These are phyloP conservation scores for Logfia minima DNA, from an alignment of 129 eudicot genomes.

Conservation along the genomic window DNA sequence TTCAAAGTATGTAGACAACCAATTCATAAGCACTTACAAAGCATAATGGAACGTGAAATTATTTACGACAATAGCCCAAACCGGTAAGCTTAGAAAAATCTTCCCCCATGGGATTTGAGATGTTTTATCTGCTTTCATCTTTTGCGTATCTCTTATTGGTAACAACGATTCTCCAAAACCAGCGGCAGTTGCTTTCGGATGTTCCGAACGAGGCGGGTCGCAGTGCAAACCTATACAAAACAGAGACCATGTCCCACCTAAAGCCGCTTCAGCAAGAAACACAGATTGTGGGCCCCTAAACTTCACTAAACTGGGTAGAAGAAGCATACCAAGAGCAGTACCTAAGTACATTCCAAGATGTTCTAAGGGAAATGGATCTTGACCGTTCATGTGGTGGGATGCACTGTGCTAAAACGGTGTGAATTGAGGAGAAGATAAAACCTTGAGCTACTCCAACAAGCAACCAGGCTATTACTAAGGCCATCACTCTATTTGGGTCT, in stretches of 20 bases:
- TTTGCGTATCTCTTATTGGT: constrained; percentile 47
- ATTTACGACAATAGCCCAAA: constrained; percentile 82
- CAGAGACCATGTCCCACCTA: constrained; percentile 31
- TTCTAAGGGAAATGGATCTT: constrained; percentile 78
- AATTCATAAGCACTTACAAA: constrained; percentile 79
- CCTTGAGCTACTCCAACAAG: constrained; percentile 91
- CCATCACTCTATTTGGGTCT: constrained; percentile 14
- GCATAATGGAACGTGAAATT: constrained; percentile 82
- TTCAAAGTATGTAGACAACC: constrained; percentile 86
- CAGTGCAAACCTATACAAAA: constrained; percentile 22
- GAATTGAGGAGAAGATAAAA: constrained; percentile 82
- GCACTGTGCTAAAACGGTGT: constrained; percentile 90
- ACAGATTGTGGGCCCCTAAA: constrained; percentile 72
- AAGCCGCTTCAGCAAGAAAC: constrained; percentile 66
- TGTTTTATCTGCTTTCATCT: constrained; percentile 42
- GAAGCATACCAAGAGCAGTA: constrained; percentile 76
- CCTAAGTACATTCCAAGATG: constrained; percentile 87
- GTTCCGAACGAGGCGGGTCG: constrained; percentile 33
- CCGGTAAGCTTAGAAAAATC: constrained; percentile 54
- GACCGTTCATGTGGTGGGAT: constrained; percentile 94
- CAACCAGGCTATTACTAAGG: constrained; percentile 67
- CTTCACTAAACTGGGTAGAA: constrained; percentile 74
- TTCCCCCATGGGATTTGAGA: constrained; percentile 71
- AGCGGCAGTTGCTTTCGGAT: constrained; percentile 35
- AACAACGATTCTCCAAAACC: constrained; percentile 54